Evolutionary conservation across 148 eudicot genomes (phyloP).

Genomic region (Pharnaceum exiguum): DNA sequence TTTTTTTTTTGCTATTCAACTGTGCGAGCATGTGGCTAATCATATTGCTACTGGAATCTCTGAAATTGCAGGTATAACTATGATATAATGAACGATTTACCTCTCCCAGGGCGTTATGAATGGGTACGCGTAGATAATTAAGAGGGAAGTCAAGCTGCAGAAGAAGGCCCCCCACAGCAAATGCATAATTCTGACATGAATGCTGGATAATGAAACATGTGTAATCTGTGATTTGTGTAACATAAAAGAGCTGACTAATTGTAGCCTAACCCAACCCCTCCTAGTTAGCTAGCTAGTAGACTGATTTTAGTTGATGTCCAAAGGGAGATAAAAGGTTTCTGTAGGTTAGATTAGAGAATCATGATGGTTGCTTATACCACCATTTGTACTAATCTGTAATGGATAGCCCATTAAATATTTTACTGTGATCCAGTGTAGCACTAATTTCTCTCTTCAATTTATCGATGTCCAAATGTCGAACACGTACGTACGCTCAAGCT

Average conservation of each 20-base stretch:
- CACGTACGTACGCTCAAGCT: too few relatives aligned
- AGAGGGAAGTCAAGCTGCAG: constrained; percentile 19
- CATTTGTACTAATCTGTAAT: constrained; percentile 22
- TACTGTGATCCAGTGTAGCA: constrained; percentile 11
- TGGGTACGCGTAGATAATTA: constrained; percentile 59
- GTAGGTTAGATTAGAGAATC: constrained; percentile 12
- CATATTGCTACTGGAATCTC: not conserved
- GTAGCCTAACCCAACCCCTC: constrained; percentile 22
- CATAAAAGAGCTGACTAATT: constrained; percentile 29
- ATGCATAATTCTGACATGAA: constrained; percentile 26
- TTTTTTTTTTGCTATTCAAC: not conserved
- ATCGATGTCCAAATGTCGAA: too few relatives aligned
- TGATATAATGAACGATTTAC: constrained; percentile 60
- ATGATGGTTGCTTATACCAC: constrained; percentile 29
- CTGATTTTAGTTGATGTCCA: constrained; percentile 31
- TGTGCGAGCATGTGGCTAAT: not conserved
- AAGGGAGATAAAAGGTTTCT: constrained; percentile 16
- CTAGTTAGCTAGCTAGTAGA: constrained; percentile 25
- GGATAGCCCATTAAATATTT: constrained; percentile 12
- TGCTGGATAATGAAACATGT: constrained; percentile 15
- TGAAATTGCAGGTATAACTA: constrained; percentile 73
- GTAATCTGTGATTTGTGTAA: constrained; percentile 36
- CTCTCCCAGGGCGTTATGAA: constrained; percentile 77
- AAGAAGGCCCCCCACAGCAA: constrained; percentile 15
- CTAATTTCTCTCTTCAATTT: not conserved